A percentile compares a stretch with the other conserved stretches of the same genome.
phyloP scores from a whole-genome alignment of 1,139 yeast genomes.

The Zhuliangozyma blackwelliae region DNA sequence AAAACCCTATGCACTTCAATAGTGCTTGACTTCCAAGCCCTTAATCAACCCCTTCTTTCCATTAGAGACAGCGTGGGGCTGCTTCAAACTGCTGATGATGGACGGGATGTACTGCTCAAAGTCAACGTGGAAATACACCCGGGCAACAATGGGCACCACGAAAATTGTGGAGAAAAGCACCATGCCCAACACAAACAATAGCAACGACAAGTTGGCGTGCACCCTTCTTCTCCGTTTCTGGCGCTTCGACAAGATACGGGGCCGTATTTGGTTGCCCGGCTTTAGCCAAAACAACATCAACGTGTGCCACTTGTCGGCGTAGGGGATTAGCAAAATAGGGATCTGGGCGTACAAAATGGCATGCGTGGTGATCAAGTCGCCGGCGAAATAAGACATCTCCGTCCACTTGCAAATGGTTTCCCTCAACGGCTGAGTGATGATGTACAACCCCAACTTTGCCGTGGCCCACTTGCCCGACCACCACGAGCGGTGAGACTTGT shows the following conservation, averaged over 20 bases:
- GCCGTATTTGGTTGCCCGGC: slow-evolving; percentile 52
- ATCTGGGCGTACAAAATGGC: slow-evolving; percentile 45
- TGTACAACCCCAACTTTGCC: slow-evolving; percentile 48
- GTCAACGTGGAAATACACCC: slow-evolving; percentile 30
- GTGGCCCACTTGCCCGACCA: slow-evolving; percentile 67
- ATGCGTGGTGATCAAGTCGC: slow-evolving; percentile 53
- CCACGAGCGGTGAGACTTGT: slow-evolving; percentile 53
- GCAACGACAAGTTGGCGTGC: slow-evolving; percentile 30
- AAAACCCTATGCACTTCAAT: slow-evolving; percentile 2
- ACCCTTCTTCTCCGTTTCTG: slow-evolving; percentile 24
- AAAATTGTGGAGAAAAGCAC: slow-evolving; percentile 32
- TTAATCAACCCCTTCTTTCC: slow-evolving; percentile 36
- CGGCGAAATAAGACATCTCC: slow-evolving; percentile 53
- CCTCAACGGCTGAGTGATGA: slow-evolving; percentile 50
- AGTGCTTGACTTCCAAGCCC: slow-evolving; percentile 12
- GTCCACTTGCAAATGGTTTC: slow-evolving; percentile 51
- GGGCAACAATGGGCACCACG: slow-evolving; percentile 37
- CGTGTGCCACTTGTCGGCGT: slow-evolving; percentile 71
- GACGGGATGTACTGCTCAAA: slow-evolving; percentile 35
- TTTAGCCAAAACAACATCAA: slow-evolving; percentile 76
- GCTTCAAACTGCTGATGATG: slow-evolving; percentile 29
- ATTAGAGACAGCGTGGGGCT: slow-evolving; percentile 30
- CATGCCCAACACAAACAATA: slow-evolving; percentile 38
- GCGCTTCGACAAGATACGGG: slow-evolving; percentile 35
- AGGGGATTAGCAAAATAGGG: slow-evolving; percentile 53